These are phyloP conservation scores for Clarireedia monteithiana DNA, from an alignment of 2,329 filamentous ascomycete species.

Conservation along the genomic window DNA sequence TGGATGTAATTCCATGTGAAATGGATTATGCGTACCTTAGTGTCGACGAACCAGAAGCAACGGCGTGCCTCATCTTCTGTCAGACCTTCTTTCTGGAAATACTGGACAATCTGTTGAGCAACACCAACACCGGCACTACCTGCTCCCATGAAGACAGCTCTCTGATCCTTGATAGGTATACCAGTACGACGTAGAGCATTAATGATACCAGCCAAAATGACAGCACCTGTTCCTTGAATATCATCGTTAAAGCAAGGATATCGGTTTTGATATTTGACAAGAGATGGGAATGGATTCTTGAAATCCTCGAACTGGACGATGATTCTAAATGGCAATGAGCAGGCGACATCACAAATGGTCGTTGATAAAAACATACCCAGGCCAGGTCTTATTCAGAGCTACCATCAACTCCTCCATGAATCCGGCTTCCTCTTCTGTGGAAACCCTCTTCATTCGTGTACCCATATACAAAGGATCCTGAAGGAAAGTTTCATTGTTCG, in stretches of 20 bases:
- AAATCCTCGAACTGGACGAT: conserved; percentile 67
- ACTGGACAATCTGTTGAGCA: conserved; percentile 73
- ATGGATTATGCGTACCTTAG: conserved; percentile 27
- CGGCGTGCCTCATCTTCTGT: conserved; percentile 61
- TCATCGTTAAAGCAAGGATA: conserved; percentile 91
- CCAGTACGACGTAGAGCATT: conserved; percentile 62
- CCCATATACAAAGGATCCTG: conserved; percentile 76
- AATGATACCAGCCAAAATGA: conserved; percentile 75
- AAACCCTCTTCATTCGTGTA: conserved; percentile 54
- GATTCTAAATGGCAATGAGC: conserved; percentile 7
- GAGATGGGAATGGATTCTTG: conserved; percentile 48
- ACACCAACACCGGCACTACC: conserved; percentile 80
- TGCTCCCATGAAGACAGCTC: conserved; percentile 70
- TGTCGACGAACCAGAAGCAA: conserved; percentile 70
- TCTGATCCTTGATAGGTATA: conserved; percentile 57
- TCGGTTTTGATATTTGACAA: conserved; percentile 65
- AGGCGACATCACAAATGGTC: conserved; percentile 31
- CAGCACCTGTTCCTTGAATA: conserved; percentile 80
- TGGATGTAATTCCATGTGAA: no score
- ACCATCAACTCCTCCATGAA: conserved; percentile 70
- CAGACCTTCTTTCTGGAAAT: conserved; percentile 58
- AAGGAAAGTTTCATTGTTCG: conserved; percentile 67
- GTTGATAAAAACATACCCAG: conserved; percentile 74
- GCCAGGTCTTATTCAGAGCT: conserved; percentile 60
- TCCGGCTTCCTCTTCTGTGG: conserved; percentile 64